A percentile compares a stretch with the other conserved stretches of the same genome.
phyloP scores from a whole-genome alignment of 768 basidiomycete genomes.

The Lactarius pseudohatsudake region DNA sequence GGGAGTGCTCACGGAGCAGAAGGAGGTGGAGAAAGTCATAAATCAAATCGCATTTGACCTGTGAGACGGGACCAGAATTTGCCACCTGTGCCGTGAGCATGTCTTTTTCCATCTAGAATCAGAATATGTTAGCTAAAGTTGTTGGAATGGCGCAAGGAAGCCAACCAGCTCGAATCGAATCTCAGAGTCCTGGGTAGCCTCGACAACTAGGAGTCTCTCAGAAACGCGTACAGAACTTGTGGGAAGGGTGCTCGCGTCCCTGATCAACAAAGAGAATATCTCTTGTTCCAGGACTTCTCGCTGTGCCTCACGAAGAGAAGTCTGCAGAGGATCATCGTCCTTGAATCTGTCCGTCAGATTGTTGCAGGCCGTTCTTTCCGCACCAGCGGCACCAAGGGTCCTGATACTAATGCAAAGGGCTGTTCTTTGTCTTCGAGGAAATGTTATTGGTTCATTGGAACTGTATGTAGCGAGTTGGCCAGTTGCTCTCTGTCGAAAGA shows the following conservation, averaged over 20 bases:
- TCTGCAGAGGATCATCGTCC: conserved; percentile 40
- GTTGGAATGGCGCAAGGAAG: neutral
- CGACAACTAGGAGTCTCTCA: conserved; percentile 73
- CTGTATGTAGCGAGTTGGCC: conserved; percentile 60
- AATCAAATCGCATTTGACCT: conserved; percentile 61
- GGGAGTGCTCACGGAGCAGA: conserved; percentile 58
- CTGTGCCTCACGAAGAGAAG: conserved; percentile 57
- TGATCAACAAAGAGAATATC: conserved; percentile 70
- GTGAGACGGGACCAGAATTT: conserved; percentile 15
- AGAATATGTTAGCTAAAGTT: neutral
- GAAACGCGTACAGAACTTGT: conserved; percentile 77
- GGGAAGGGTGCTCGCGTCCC: conserved; percentile 73
- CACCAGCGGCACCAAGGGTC: conserved; percentile 38
- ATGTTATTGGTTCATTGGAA: conserved; percentile 23
- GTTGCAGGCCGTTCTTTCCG: conserved; percentile 16
- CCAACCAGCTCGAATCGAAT: conserved; percentile 73
- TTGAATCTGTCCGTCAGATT: neutral
- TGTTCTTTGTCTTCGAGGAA: conserved; percentile 58
- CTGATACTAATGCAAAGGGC: conserved; percentile 62
- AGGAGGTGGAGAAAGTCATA: conserved; percentile 63
- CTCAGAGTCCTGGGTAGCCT: conserved; percentile 69
- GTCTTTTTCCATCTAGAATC: conserved; percentile 35
- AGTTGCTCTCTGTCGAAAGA: conserved; percentile 68
- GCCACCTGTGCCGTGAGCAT: conserved; percentile 7
- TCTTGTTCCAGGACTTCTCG: conserved; percentile 78